Evolutionary conservation across 2,329 filamentous ascomycete genomes (phyloP), one percentile per base, ranked within the genome.

Genomic region (Truncatella angustata): DNA sequence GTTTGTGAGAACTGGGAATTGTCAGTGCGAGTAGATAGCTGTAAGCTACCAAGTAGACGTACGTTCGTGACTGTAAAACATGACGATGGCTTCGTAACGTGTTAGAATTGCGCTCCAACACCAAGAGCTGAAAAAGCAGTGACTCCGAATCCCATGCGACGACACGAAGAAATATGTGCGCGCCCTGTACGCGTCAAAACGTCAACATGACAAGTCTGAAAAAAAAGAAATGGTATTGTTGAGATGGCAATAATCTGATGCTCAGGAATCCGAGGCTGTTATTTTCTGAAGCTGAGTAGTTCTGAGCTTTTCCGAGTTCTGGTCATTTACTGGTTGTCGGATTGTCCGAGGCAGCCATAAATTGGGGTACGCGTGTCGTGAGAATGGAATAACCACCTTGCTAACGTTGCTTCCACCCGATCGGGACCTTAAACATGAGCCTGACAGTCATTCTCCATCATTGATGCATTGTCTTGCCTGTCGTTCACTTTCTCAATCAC

Each of bases 31-130:
- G 35, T 26, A 10, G 24, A 5, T 5, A n/a, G 3, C 14, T 10
- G 36, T 20, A 53, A 10, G 16, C 26, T 5, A 18, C 14, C 20
- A 4, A 32, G n/a, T 32, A 21, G 16, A 71, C 86, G 66, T 76
- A 94, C 93, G 90, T 72, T 97, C 92, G 73, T 96, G 90, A 63
- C 90, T 95, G 74, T 96, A 97, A 68, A 97, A 97, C 92, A 97
- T 97, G 60, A 32, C 68, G 63, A 47, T 1, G 16, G 10, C 35
- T 1, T 46, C 39, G 20, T n/a, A 3, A 36, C 45, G 1, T 12
- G 12, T 20, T 16, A 2, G 16, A 35, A 34, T n/a, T n/a, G n/a
- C n/a, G n/a, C n/a, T n/a, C 7, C 43, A 20, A 16, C 39, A 43
- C 6, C 35, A n/a, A n/a, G n/a, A n/a, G n/a, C n/a, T n/a, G n/a